phyloP scores from a whole-genome alignment of 1,284 basidiomycete species.

The Naganishia cerealis region DNA sequence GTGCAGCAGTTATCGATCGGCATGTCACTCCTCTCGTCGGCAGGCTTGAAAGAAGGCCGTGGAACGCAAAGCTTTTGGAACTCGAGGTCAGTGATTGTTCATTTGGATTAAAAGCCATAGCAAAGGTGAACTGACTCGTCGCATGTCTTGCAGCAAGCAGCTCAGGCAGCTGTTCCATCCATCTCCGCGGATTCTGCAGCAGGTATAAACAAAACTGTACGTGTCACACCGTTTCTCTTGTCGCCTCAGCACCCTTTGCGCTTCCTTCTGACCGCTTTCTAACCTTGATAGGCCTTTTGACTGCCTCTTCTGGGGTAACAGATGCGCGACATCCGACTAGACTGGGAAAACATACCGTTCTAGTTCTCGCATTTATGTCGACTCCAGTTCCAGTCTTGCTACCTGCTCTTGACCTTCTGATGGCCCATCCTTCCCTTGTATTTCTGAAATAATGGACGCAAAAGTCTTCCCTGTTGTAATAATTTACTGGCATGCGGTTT shows the following conservation, averaged over 20 bases:
- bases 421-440: conserved; percentile 8
- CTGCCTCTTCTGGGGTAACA: conserved; percentile 18
- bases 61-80: conserved; percentile 9
- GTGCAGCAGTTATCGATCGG: conserved; percentile 19
- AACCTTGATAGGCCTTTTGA: conserved; percentile 11
- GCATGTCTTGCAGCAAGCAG: conserved; percentile 1
- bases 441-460: background rate
- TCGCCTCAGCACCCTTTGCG: background rate
- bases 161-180: background rate
- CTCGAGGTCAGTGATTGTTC: conserved; percentile 6
- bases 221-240: background rate
- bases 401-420: background rate
- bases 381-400: background rate
- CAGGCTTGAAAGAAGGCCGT: conserved; percentile 8
- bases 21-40: conserved; percentile 12
- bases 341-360: conserved; percentile 22
- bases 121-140: background rate
- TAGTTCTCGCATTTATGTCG: background rate
- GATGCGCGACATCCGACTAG: conserved; percentile 21
- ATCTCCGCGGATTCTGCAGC: conserved; percentile 6
- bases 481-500: background rate
- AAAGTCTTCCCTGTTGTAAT: background rate
- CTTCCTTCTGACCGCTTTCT: conserved; percentile 12
- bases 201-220: conserved; percentile 9
- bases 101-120: background rate